These are phyloP conservation scores for Pleurotus eryngii DNA, from an alignment of 768 basidiomycete species.

Conservation along the genomic window DNA sequence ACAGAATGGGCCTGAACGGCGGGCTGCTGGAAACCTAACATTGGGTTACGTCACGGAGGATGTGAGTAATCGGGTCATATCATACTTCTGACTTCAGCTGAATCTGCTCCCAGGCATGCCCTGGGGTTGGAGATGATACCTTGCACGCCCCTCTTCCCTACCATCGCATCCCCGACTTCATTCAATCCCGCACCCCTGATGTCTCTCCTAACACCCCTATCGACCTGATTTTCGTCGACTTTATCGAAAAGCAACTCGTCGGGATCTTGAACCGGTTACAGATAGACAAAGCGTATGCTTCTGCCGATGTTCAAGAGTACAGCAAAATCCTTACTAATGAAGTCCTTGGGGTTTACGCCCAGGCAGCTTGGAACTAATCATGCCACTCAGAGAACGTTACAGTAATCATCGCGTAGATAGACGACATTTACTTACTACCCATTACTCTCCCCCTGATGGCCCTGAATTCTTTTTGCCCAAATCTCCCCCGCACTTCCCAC, in stretches of 20 bases:
- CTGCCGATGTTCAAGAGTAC: slow-evolving; percentile 49
- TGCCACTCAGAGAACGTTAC: neutral
- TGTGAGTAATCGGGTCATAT: slow-evolving; percentile 30
- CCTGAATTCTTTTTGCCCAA: too few relatives aligned
- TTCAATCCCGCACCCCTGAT: slow-evolving; percentile 52
- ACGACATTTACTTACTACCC: too few relatives aligned
- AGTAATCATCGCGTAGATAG: too few relatives aligned
- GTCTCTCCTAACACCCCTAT: slow-evolving; percentile 47
- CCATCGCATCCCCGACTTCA: slow-evolving; percentile 51
- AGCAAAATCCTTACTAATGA: slow-evolving; percentile 46
- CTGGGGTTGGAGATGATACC: slow-evolving; percentile 72
- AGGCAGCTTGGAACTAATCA: slow-evolving; percentile 39
- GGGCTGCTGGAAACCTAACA: slow-evolving; percentile 42
- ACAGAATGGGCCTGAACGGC: slow-evolving; percentile 30
- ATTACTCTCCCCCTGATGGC: too few relatives aligned
- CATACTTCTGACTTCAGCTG: neutral
- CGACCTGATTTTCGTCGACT: slow-evolving; percentile 76
- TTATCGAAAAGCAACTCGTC: slow-evolving; percentile 53
- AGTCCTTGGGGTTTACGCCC: slow-evolving; percentile 57
- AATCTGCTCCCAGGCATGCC: slow-evolving; percentile 48
- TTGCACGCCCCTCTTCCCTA: slow-evolving; percentile 58
- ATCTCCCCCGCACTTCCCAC: too few relatives aligned
- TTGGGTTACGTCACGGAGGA: slow-evolving; percentile 77
- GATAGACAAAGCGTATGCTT: slow-evolving; percentile 43
- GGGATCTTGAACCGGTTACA: slow-evolving; percentile 54